Evolutionary conservation across 2,329 filamentous ascomycete species (phyloP), one percentile per base, ranked within the genome.

Genomic region (Fusarium domesticum): DNA sequence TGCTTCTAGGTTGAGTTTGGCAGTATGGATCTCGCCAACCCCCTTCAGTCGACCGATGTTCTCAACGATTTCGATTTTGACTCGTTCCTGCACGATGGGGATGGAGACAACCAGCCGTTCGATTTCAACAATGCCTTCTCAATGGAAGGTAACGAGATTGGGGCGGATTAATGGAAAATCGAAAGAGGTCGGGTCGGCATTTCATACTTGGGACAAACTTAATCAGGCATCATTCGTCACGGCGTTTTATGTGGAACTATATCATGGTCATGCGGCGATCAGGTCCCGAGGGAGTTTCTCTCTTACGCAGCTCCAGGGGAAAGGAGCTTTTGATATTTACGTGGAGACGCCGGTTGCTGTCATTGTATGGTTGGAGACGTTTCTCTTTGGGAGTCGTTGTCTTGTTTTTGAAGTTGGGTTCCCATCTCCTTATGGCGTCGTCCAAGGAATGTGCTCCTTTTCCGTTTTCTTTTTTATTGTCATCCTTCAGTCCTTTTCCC

Each of bases 1-100:
- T 11, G 14, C 4, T 12, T 42, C 7, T 45, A 70, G 63, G 69
- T 68, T 61, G 71, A 75, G 45, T 79, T 79, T 46, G 61, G 59
- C 43, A 61, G 57, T 32, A 73, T 84, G 65, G 77, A 77, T 43
- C 77, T 81, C 60, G 71, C 75, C 42, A 78, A 81, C 51, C 76
- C 79, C 2, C 62, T 76, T 18, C 70, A 71, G 48, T 72, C 73
- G 6, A 67, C 66, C 42, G 76, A 84, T 58, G 81, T 84, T 28
- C 70, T 85, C 37, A 80, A 80, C 56, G 81, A 83, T 52, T 85
- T 85, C 56, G 82, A 85, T 50, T 73, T 85, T 54, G 82, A 85
- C 63, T 83, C 81, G 2, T 85, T 85, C 69, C 68, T 85, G 6
- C 80, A 85, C 51, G 73, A 76, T 47, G 70, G 72, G 48, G 75